Evolutionary conservation across 2,329 filamentous ascomycete genomes (phyloP).

Genomic region (Lachnellula suecica): DNA sequence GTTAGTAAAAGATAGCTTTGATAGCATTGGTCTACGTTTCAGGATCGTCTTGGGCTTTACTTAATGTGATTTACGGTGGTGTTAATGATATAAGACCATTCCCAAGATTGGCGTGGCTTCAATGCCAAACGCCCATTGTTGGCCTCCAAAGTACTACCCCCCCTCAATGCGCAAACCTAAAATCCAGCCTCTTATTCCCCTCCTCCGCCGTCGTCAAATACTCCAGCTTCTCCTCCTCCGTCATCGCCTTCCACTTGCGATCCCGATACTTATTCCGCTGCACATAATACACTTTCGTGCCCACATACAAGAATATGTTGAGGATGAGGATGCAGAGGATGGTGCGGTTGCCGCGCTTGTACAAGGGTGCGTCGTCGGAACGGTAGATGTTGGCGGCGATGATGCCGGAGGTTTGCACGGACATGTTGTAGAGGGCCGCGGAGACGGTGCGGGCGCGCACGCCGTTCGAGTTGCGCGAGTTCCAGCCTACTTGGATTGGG

Average conservation of each 20-base stretch:
- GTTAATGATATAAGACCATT: too few species aligned
- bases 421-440: slow-evolving; percentile 63
- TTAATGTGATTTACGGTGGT: too few species aligned
- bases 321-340: slow-evolving; percentile 49
- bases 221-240: slow-evolving; percentile 40
- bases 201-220: slow-evolving; percentile 45
- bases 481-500: slow-evolving; percentile 48
- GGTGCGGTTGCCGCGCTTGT: slow-evolving; percentile 53
- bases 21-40: too few species aligned
- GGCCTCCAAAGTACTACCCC: too few species aligned
- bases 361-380: slow-evolving; percentile 44
- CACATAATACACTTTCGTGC: slow-evolving; percentile 47
- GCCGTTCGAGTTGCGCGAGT: slow-evolving; percentile 57
- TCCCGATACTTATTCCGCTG: slow-evolving; percentile 41
- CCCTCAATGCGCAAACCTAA: slow-evolving; percentile 33
- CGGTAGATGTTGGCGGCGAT: slow-evolving; percentile 39
- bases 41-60: too few species aligned
- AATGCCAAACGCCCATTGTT: too few species aligned
- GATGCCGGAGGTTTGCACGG: slow-evolving; percentile 43
- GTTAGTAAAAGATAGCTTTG: too few species aligned
- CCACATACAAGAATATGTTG: slow-evolving; percentile 46
- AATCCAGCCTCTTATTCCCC: slow-evolving; percentile 40
- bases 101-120: too few species aligned
- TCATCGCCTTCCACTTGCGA: slow-evolving; percentile 43
- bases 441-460: slow-evolving; percentile 63